Percentiles rank a stretch among this genome's conserved stretches.
These are phyloP conservation scores for Solanum paucissectum DNA, from an alignment of 257 asterid genomes.

Conservation along the genomic window DNA sequence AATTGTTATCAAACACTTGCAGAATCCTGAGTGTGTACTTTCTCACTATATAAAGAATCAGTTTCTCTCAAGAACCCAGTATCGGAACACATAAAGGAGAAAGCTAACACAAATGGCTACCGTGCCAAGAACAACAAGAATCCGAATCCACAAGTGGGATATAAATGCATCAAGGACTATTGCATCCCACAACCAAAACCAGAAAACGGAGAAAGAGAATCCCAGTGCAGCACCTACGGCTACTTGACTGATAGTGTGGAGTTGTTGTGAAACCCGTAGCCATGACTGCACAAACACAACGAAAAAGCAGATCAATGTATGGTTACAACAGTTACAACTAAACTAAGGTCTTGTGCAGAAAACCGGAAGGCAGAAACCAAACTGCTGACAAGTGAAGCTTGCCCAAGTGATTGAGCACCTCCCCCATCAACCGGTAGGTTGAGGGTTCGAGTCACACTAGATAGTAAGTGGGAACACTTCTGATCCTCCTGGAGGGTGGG, in stretches of 20 bases:
- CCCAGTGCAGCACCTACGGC: constrained; percentile 60
- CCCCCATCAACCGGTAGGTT: not conserved
- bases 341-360: not conserved
- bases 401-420: not conserved
- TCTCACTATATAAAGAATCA: not conserved
- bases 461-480: no score
- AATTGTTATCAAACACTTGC: not conserved
- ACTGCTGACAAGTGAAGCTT: not conserved
- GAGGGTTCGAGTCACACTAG: not conserved
- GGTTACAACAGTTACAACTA: not conserved
- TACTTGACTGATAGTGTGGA: constrained; percentile 67
- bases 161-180: constrained; percentile 28
- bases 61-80: constrained; percentile 32
- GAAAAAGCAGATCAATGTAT: not conserved
- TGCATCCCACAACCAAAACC: constrained; percentile 68
- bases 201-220: constrained; percentile 32
- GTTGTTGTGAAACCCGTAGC: constrained; percentile 69
- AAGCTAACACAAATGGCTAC: constrained; percentile 18
- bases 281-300: constrained; percentile 48
- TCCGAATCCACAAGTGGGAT: constrained; percentile 41
- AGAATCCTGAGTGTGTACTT: not conserved
- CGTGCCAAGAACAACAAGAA: constrained; percentile 25
- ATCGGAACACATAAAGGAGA: constrained; percentile 13
- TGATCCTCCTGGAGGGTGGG: not conserved
- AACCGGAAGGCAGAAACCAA: not conserved